Evolutionary conservation across 2,329 filamentous ascomycete species (phyloP), one percentile per base, ranked within the genome.

Genomic region (Diaporthe citrichinensis): DNA sequence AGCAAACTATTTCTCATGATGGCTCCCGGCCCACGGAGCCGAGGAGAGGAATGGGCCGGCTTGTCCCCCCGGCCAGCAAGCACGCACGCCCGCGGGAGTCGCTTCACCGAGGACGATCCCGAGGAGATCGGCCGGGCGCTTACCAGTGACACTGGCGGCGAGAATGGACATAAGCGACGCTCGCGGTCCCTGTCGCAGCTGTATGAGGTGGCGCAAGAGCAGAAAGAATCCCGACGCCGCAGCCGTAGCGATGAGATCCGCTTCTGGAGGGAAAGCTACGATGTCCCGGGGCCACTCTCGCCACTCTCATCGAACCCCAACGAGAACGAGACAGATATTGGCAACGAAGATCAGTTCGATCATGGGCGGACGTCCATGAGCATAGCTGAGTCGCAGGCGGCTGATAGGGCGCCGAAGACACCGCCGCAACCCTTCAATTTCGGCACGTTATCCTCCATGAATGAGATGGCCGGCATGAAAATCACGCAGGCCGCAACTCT

Each of bases 231-330:
- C 5, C 87, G 90, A 58, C 87, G 90, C 46, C 71, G 49, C 44
- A 92, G 65, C 49, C 88, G 91, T 41, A 92, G 90, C 79, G 90
- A 91, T 73, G 91, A 93, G 81, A 92, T 92, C 53, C 88, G 90
- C 17, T 91, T 90, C 79, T 92, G 91, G 90, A 87, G 91, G 76
- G 88, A 90, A 79, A 92, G 91, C 77, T 90, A 91, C 77, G 88
- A 88, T 15, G 39, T 76, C 31, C 86, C 86, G 0, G 86, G 85
- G 1, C 84, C 88, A 69, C 80, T 88, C 73, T 91, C 90, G 9
- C 89, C 89, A 0, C 82, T 88, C 44, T 88, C 89, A 5, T 90
- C 89, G 10, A 68, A 57, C 23, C 74, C 75, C 20, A 72, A 73
- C 17, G 74, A 77, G 25, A 51, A 73, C 23, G 71, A 73, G 71